Base-by-base conservation (phyloP, 2,329 filamentous ascomycete genomes). In the Ophiocordyceps polyrhachis-furcata region DNA sequence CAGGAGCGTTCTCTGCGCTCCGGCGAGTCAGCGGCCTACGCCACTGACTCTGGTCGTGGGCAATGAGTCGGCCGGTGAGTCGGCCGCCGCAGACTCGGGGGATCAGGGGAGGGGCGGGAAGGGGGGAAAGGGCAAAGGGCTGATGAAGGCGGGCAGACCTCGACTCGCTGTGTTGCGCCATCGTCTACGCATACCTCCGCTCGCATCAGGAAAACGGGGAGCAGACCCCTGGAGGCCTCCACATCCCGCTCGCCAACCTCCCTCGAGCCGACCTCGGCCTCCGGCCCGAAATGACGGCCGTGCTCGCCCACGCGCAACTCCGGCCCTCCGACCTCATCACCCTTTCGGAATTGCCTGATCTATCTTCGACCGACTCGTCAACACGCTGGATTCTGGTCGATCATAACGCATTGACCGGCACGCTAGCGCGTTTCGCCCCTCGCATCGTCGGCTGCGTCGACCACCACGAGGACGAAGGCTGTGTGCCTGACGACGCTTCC, bases 341-440 rank as follows among this genome's bases (percentile, higher is more conserved):
- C 11, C 58, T 74, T 14, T 67, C 65, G 4, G 67, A 70, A n/a
- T 63, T 74, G 0, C 66, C 81, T 17, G 40, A 41, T 5, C 21
- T 41, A 20, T 41, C 40, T 4, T 28, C 40, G 8, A 66, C 74
- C 0, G 66, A 71, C 23, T 70, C 75, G n/a, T 23, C 20, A 42
- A 80, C 81, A 1, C 66, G 65, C 43, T 87, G 81, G 81, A 62
- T 85, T 17, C 66, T 91, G 1, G 82, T 91, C 4, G 84, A 91
- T 61, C 85, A 91, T 65, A 91, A 91, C 56, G 70, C 67, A 1
- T 65, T 85, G 42, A 79, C 80, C 6, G 81, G 82, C 0, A 53
- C 61, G 14, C 63, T 89, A 15, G 40, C 40, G 8, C 38, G 38
- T 29, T 41, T 35, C 19, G 44, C 44, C 14, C 38, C 23, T n/a